Conservation (phyloP, 2,329 filamentous ascomycete species). For the Ceratocystis eucalypticola region DNA sequence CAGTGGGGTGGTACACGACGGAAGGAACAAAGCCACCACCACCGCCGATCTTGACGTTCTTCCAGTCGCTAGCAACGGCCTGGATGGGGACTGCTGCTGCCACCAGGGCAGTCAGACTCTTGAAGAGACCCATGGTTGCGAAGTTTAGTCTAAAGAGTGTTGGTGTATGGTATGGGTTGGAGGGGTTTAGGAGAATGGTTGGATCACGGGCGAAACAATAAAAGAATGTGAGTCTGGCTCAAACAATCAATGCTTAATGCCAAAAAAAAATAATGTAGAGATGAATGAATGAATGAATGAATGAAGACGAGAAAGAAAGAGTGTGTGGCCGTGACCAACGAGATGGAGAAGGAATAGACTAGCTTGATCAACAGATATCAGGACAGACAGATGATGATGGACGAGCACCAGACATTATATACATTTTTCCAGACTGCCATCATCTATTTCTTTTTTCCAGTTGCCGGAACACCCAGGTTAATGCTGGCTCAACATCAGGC, state of each 20-base stretch:
- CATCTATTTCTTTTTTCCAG: no score
- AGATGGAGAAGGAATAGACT: neutral
- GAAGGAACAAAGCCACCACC: conserved; percentile 44
- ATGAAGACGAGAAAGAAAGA: neutral
- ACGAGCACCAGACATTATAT: neutral
- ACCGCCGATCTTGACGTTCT: conserved; percentile 40
- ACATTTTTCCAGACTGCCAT: neutral
- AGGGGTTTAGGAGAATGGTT: neutral
- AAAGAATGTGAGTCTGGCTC: neutral
- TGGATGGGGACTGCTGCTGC: conserved; percentile 22
- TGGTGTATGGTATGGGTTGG: neutral
- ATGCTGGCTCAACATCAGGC: neutral
- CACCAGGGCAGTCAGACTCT: conserved; percentile 13
- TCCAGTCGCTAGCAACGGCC: conserved; percentile 31
- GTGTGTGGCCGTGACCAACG: neutral
- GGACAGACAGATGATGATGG: no score
- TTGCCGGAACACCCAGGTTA: neutral
- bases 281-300: neutral
- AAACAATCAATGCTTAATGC: neutral
- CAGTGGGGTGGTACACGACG: conserved; percentile 42
- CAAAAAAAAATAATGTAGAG: neutral
- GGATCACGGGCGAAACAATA: neutral
- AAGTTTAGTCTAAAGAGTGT: neutral
- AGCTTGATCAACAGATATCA: neutral
- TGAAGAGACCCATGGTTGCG: conserved; percentile 5